Base-by-base conservation (phyloP, 768 basidiomycete genomes). In the Phaeotremella skinneri region DNA sequence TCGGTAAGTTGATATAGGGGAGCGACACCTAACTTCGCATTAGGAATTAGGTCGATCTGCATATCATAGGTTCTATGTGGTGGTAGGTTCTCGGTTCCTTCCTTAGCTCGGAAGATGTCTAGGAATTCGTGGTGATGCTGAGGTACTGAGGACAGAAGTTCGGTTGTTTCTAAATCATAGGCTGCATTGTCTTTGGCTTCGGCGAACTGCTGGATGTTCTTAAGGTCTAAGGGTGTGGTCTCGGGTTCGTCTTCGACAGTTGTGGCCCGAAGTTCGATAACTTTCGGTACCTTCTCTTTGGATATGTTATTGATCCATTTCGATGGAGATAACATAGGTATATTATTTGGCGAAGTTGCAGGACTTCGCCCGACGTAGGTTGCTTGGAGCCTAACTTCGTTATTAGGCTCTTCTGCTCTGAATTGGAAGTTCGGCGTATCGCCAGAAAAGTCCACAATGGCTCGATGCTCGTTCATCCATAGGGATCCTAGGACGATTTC, bases 401-500 rank as follows among this genome's bases (percentile, higher is more conserved):
- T n/a, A 4, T 5, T 16, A 32, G 29, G 27, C n/a, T 53, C 27
- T 17, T 29, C 49, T 51, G 20, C 9, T 25, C 17, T 25, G 49
- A 25, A 6, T 13, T 14, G 27, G 34, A 32, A 17, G 6, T 4
- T 20, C 21, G 26, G 16, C 21, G 6, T 52, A 29, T 14, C 9
- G 5, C 27, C 14, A 48, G 4, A 23, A 25, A 59, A 43, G 52
- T 55, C 58, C n/a, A 59, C 11, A 20, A 32, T 51, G 21, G 43
- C 30, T 20, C 30, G 5, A 48, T 59, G 25, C 11, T 30, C 9
- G 21, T 14, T 23, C 27, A 59, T 14, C 52, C 52, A 59, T 3
- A 7, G 20, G 47, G 49, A 59, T 6, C 58, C 58, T n/a, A 59
- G 43, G 16, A 59, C 52, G n/a, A 59, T 29, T 37, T 59, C 52